Base-by-base conservation (phyloP, 768 basidiomycete species). In the Pulveroboletus ravenelii region DNA sequence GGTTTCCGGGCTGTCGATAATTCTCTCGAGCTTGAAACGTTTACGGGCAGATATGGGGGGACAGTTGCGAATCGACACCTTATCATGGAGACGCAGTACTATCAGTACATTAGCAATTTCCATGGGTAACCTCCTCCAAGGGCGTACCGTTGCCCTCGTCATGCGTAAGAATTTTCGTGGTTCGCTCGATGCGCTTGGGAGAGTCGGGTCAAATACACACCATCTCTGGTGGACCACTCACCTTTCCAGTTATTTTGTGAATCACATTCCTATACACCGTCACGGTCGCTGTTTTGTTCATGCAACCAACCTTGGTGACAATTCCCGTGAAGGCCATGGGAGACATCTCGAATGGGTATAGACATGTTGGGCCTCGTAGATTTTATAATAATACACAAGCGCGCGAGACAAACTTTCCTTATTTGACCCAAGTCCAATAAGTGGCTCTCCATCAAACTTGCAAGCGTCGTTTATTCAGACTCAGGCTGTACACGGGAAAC, bases 211-310 rank as follows among this genome's bases (percentile, higher is more conserved):
- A 40, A 27, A 42, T 30, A 6, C 17, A 10, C 47, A 18, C 20
- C 13, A 17, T 5, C 43, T 37, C 38, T 40, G 45, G 23, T 39
- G 14, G 20, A 6, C 10, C 17, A 64, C 75, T 57, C 56, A 89
- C 89, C 77, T 92, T 92, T 58, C 85, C 82, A 5, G 89, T 91
- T 41, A 79, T 61, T 53, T 79, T 78, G 61, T 92, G 88, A n/a
- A 80, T 68, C 35, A 86, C 74, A 73, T 76, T 81, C 50, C 89
- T 79, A 20, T 85, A 82, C 8, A 92, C 88, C 1, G 86, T 84
- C 42, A 92, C 89, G 0, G 90, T 92, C 13, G 78, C 89, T 0
- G 89, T 92, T 65, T 90, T 91, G 48, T 82, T 74, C 89, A 92
- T 92, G 57, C 75, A 80, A 9, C 90, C 89, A 18, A 79, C 85